These are phyloP conservation scores for Cladosporium sp. DNA, from an alignment of 2,329 filamentous ascomycete genomes.

Conservation along the genomic window DNA sequence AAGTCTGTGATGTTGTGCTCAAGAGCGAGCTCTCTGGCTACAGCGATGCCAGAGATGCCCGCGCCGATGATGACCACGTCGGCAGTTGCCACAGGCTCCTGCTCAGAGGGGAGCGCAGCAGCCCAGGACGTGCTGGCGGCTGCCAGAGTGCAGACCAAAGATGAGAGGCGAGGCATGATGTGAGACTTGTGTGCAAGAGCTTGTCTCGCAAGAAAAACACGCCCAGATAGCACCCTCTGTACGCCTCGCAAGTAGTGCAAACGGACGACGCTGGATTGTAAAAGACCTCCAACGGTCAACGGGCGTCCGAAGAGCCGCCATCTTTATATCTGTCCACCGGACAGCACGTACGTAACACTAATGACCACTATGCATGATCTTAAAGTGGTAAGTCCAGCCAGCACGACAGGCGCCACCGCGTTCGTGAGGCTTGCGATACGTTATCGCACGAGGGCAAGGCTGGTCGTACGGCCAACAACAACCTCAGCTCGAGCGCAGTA, in stretches of 20 bases:
- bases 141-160: not conserved
- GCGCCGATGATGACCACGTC: constrained; percentile 10
- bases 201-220: not conserved
- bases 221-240: not conserved
- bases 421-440: not conserved
- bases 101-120: not conserved
- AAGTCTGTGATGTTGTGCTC: constrained; percentile 11
- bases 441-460: not conserved
- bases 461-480: not conserved
- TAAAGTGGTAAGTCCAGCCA: not conserved
- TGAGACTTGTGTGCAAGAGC: not conserved
- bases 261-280: not conserved
- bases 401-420: not conserved
- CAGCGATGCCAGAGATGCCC: constrained; percentile 1
- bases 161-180: not conserved
- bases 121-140: not conserved
- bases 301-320: not conserved
- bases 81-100: constrained; percentile 3
- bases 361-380: not conserved
- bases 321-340: not conserved
- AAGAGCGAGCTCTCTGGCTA: constrained; percentile 1
- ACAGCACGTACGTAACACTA: not conserved
- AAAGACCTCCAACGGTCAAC: too few species aligned
- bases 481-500: not conserved
- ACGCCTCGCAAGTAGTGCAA: not conserved